A percentile compares a stretch with the other conserved stretches of the same genome.
phyloP scores from a whole-genome alignment of 352 stramenopile genomes.

The Globisporangium barbulae region DNA sequence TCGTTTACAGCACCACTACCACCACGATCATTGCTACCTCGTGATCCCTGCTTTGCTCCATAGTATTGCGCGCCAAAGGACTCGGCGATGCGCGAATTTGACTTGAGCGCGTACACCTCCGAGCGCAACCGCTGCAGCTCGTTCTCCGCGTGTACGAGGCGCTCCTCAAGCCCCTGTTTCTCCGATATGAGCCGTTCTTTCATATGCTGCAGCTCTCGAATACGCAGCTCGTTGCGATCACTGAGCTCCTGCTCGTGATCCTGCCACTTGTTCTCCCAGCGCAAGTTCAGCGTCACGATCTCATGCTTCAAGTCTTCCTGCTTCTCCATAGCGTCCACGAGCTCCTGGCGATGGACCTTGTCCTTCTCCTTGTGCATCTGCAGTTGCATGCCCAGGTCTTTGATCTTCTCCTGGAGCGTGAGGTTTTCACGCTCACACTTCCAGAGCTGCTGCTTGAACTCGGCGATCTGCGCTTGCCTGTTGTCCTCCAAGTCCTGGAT shows the following conservation, averaged over 20 bases:
- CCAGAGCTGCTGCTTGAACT: conserved; percentile 60
- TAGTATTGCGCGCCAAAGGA: conserved; percentile 43
- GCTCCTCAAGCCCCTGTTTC: conserved; percentile 59
- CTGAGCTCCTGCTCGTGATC: conserved; percentile 56
- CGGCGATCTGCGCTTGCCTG: conserved; percentile 29
- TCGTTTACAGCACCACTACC: neutral
- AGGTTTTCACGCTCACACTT: conserved; percentile 36
- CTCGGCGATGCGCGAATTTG: conserved; percentile 39
- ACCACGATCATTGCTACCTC: neutral
- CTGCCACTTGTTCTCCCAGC: conserved; percentile 69
- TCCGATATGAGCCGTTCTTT: conserved; percentile 53
- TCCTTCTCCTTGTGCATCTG: conserved; percentile 61
- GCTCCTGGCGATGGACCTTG: conserved; percentile 51
- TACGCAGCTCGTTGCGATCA: conserved; percentile 36
- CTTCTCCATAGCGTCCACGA: conserved; percentile 47
- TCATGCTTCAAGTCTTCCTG: conserved; percentile 64
- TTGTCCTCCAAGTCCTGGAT: conserved; percentile 62
- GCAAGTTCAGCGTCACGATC: conserved; percentile 56
- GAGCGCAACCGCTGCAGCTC: conserved; percentile 51
- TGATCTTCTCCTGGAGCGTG: conserved; percentile 45
- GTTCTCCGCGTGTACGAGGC: conserved; percentile 55
- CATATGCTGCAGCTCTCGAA: conserved; percentile 50
- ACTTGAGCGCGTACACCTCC: conserved; percentile 45
- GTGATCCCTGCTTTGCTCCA: neutral
- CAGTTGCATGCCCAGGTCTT: conserved; percentile 40